These are phyloP conservation scores for Colletotrichum musae DNA, from an alignment of 2,329 filamentous ascomycete genomes.

Conservation along the genomic window DNA sequence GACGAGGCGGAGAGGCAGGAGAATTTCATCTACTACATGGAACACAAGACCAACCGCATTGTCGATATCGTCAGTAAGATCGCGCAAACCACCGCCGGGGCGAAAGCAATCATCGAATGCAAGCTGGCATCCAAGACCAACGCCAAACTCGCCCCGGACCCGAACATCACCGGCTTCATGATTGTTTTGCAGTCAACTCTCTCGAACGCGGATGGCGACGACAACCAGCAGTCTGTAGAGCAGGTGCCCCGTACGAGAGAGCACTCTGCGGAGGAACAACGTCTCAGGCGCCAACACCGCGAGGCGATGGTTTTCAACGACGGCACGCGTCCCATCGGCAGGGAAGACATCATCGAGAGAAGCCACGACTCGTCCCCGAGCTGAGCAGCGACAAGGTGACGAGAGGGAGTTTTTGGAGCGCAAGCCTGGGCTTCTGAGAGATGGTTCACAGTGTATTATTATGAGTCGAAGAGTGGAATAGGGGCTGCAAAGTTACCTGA, in stretches of 20 bases:
- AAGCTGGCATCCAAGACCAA: conserved; percentile 58
- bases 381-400: conserved; percentile 33
- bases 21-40: conserved; percentile 68
- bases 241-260: conserved; percentile 58
- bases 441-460: neutral
- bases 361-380: conserved; percentile 59
- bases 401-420: neutral
- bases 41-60: conserved; percentile 65
- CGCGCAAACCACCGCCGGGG: conserved; percentile 65
- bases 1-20: conserved; percentile 64
- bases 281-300: conserved; percentile 80
- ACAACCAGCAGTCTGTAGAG: conserved; percentile 45
- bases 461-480: conserved; percentile 4
- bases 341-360: conserved; percentile 84
- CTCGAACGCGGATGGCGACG: conserved; percentile 47
- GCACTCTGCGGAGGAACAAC: conserved; percentile 77
- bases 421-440: neutral
- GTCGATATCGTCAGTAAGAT: conserved; percentile 66
- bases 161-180: conserved; percentile 46
- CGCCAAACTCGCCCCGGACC: conserved; percentile 27
- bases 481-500: conserved; percentile 1
- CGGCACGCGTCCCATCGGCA: conserved; percentile 80
- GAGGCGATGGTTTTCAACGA: conserved; percentile 95
- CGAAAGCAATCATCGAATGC: conserved; percentile 64
- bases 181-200: conserved; percentile 54